Evolutionary conservation across 768 basidiomycete genomes (phyloP).

Genomic region (Collybia sordida): DNA sequence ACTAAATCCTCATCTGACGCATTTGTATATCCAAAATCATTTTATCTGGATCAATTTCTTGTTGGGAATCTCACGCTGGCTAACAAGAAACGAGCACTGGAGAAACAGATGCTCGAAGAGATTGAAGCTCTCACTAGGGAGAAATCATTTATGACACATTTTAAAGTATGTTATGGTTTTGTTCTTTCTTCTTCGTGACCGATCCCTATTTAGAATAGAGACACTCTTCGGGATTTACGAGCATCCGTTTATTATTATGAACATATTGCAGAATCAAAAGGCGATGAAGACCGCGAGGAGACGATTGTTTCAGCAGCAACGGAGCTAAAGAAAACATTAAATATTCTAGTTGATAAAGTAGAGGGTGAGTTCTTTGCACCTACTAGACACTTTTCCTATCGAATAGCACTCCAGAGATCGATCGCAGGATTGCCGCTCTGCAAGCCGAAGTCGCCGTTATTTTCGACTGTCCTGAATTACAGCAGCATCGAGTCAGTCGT

Average conservation of each 20-base stretch:
- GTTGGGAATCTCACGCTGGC: constrained; percentile 51
- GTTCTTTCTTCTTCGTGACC: neutral
- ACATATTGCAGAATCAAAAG: constrained; percentile 52
- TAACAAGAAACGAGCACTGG: constrained; percentile 32
- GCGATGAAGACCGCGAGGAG: constrained; percentile 44
- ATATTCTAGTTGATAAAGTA: constrained; percentile 50
- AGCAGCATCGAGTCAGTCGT: constrained; percentile 51
- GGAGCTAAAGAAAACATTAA: constrained; percentile 55
- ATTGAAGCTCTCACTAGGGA: constrained; percentile 44
- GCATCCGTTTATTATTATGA: constrained; percentile 73
- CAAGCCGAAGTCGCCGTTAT: constrained; percentile 42
- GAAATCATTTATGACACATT: constrained; percentile 47
- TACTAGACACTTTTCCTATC: too few relatives aligned
- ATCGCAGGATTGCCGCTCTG: constrained; percentile 44
- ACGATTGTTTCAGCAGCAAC: constrained; percentile 40
- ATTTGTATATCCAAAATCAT: constrained; percentile 61
- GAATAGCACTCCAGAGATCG: constrained; percentile 42
- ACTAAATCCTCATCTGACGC: constrained; percentile 31
- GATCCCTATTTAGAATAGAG: constrained; percentile 46
- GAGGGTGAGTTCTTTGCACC: constrained; percentile 43
- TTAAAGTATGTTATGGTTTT: constrained; percentile 47
- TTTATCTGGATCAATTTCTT: constrained; percentile 76
- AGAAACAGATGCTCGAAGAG: constrained; percentile 44
- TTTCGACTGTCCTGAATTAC: constrained; percentile 66
- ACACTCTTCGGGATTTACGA: constrained; percentile 60